Percentiles rank a stretch among this genome's conserved stretches.
phyloP scores from a whole-genome alignment of 192 early-diverging fungal species.

The Pilaira anomala region DNA sequence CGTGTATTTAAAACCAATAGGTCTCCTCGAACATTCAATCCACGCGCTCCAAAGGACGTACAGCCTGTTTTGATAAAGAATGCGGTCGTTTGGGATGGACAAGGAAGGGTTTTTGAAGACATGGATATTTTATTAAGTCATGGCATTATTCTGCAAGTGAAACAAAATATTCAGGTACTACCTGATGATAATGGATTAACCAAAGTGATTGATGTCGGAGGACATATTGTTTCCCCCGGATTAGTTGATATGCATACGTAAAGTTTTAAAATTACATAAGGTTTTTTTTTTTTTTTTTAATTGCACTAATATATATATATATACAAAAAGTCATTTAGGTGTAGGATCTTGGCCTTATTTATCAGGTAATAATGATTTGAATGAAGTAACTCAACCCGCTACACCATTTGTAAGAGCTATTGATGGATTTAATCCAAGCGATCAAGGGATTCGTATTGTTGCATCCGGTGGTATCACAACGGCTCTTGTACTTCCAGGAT shows the following conservation, averaged over 20 bases:
- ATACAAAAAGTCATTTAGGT: slow-evolving; percentile 68
- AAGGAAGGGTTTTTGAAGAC: slow-evolving; percentile 22
- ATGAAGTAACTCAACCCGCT: slow-evolving; percentile 60
- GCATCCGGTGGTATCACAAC: slow-evolving; percentile 74
- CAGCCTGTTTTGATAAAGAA: slow-evolving; percentile 20
- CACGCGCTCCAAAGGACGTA: slow-evolving; percentile 9
- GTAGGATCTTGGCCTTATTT: slow-evolving; percentile 62
- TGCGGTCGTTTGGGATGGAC: slow-evolving; percentile 37
- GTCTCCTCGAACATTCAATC: slow-evolving; percentile 6
- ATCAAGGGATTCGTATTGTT: slow-evolving; percentile 54
- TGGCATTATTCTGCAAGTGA: slow-evolving; percentile 41
- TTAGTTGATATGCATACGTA: slow-evolving; percentile 51
- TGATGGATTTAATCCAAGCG: slow-evolving; percentile 69
- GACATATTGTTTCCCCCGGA: slow-evolving; percentile 55
- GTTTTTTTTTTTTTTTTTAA: neutral
- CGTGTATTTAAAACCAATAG: neutral
- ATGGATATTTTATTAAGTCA: slow-evolving; percentile 42
- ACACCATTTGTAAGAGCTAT: slow-evolving; percentile 64
- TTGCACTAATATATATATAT: neutral
- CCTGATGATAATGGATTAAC: too few relatives aligned
- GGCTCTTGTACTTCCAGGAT: slow-evolving; percentile 68
- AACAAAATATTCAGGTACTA: slow-evolving; percentile 14
- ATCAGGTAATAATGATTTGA: slow-evolving; percentile 52
- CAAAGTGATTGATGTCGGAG: slow-evolving; percentile 46
- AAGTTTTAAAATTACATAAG: neutral